A percentile compares a stretch with the other conserved stretches of the same genome.
These are phyloP conservation scores for Cucurbita maxima DNA, from an alignment of 306 rosid species.

Conservation along the genomic window DNA sequence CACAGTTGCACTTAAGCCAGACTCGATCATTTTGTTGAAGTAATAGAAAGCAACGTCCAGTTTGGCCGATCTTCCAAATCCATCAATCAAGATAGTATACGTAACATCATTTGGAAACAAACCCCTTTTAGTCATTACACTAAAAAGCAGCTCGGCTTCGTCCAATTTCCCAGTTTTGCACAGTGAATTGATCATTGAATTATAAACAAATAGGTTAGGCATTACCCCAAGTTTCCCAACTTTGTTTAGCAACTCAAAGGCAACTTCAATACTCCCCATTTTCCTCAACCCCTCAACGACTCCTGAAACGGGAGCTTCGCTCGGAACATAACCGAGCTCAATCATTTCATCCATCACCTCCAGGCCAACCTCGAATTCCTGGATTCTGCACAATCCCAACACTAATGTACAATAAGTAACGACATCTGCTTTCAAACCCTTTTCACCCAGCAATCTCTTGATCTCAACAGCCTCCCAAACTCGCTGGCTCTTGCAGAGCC, in stretches of 20 bases:
- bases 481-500: constrained; percentile 53
- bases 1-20: constrained; percentile 36
- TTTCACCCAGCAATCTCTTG: constrained; percentile 34
- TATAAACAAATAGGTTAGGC: constrained; percentile 58
- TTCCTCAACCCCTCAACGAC: constrained; percentile 62
- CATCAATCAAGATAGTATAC: constrained; percentile 67
- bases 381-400: constrained; percentile 59
- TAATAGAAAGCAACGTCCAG: constrained; percentile 46
- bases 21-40: constrained; percentile 42
- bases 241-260: constrained; percentile 47
- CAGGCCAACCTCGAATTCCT: constrained; percentile 37
- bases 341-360: constrained; percentile 60
- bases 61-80: constrained; percentile 57
- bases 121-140: constrained; percentile 33
- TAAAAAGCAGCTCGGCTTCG: constrained; percentile 53
- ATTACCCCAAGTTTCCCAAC: constrained; percentile 37
- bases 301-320: constrained; percentile 58
- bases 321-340: constrained; percentile 39
- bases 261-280: constrained; percentile 36
- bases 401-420: constrained; percentile 62
- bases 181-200: constrained; percentile 57
- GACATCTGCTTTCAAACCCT: constrained; percentile 59
- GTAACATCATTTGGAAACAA: constrained; percentile 61
- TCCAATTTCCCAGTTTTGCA: constrained; percentile 58
- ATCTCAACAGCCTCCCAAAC: constrained; percentile 56